Percentiles rank a stretch among this genome's conserved stretches.
Conservation (phyloP, 768 basidiomycete species). For the Terana coerulea region DNA sequence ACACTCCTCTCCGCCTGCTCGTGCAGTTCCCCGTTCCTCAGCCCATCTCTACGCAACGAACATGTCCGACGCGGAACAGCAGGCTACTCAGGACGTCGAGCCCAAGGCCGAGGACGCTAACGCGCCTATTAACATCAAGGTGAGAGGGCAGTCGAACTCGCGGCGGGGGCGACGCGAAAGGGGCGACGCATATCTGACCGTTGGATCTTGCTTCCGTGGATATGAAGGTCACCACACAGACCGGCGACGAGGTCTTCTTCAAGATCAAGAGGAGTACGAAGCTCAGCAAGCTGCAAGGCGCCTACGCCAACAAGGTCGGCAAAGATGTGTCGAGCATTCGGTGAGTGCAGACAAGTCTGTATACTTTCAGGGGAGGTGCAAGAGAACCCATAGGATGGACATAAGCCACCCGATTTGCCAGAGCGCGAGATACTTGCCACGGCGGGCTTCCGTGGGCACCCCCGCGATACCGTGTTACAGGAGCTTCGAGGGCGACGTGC, state of each 20-base stretch:
- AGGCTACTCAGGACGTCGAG: constrained; percentile 31
- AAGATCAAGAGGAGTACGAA: constrained; percentile 95
- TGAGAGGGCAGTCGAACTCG: constrained; percentile 29
- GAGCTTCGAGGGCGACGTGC: not conserved
- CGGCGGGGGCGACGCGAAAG: not conserved
- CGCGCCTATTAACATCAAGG: constrained; percentile 78
- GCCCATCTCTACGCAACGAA: not conserved
- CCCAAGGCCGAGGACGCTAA: constrained; percentile 55
- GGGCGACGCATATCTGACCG: not conserved
- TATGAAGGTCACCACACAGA: constrained; percentile 64
- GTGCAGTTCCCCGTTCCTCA: not conserved
- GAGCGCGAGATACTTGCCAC: too few relatives aligned
- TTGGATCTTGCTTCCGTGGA: not conserved
- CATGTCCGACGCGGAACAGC: constrained; percentile 56
- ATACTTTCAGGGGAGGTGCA: not conserved
- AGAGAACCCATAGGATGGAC: not conserved
- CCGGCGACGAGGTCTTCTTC: constrained; percentile 91
- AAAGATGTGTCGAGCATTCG: constrained; percentile 86
- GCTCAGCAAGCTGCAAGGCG: constrained; percentile 87
- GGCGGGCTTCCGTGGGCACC: too few relatives aligned
- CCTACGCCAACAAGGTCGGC: constrained; percentile 90
- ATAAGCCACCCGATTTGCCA: not conserved
- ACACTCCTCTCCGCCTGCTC: not conserved
- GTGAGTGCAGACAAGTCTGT: constrained; percentile 43
- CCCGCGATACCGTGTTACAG: too few relatives aligned